Evolutionary conservation across 2,329 filamentous ascomycete species (phyloP).

Genomic region (Diaporthe capsici): DNA sequence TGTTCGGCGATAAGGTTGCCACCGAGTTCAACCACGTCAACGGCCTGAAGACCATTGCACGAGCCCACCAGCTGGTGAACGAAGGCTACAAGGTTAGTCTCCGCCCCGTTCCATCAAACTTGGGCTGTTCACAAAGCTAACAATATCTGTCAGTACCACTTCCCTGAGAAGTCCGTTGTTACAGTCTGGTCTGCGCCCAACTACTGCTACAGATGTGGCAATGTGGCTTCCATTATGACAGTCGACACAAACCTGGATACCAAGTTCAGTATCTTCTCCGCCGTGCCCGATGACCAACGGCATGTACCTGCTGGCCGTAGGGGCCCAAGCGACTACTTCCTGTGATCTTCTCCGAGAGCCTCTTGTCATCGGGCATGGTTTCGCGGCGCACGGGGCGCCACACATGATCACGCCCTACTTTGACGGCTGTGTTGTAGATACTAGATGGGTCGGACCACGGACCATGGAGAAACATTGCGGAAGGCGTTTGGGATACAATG

Average conservation of each 20-base stretch:
- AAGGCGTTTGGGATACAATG: conserved; percentile 42
- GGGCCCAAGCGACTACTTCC: conserved; percentile 79
- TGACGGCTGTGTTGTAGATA: conserved; percentile 38
- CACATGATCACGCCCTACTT: conserved; percentile 22
- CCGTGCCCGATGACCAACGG: conserved; percentile 87
- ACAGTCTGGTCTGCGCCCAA: conserved; percentile 99
- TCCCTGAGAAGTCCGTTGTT: conserved; percentile 93
- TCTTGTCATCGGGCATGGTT: conserved; percentile 26
- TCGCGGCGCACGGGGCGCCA: neutral
- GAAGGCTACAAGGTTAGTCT: conserved; percentile 92
- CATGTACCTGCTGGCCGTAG: conserved; percentile 81
- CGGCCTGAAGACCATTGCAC: conserved; percentile 92
- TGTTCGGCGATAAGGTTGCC: conserved; percentile 97
- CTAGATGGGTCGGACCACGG: conserved; percentile 37
- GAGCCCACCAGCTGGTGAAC: conserved; percentile 98
- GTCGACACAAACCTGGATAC: conserved; percentile 87
- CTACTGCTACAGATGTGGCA: conserved; percentile 95
- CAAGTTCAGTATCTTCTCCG: conserved; percentile 92
- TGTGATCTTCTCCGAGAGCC: conserved; percentile 57
- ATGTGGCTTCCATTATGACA: conserved; percentile 96
- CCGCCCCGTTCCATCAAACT: neutral
- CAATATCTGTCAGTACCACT: conserved; percentile 79
- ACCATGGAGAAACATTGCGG: conserved; percentile 40
- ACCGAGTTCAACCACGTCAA: conserved; percentile 99
- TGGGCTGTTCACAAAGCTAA: conserved; percentile 34